Conservation (phyloP, 768 basidiomycete genomes). For the Mycena haematopus region DNA sequence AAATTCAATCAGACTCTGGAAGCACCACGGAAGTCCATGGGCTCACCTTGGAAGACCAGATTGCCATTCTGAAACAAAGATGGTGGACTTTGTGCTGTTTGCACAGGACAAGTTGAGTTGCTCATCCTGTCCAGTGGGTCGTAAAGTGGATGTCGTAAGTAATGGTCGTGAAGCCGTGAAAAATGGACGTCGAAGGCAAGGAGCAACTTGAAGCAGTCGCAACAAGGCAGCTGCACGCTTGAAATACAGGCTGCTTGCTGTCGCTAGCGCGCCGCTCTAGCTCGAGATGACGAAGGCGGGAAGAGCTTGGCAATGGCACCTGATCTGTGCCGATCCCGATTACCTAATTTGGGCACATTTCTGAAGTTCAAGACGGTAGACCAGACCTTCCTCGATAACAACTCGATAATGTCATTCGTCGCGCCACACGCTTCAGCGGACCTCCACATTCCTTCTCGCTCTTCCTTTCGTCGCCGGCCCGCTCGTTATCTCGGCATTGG, state of each 20-base stretch:
- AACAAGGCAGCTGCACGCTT: slow-evolving; percentile 3
- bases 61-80: slow-evolving; percentile 68
- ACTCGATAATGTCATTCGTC: not conserved
- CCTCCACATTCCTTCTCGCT: slow-evolving; percentile 15
- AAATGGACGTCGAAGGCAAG: not conserved
- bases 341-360: not conserved
- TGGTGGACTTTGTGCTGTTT: slow-evolving; percentile 52
- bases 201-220: not conserved
- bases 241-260: slow-evolving; percentile 9
- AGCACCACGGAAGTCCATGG: not conserved
- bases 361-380: not conserved
- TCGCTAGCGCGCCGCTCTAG: not conserved
- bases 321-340: not conserved
- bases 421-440: slow-evolving; percentile 14
- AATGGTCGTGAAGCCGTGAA: slow-evolving; percentile 15
- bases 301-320: not conserved
- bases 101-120: slow-evolving; percentile 37
- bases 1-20: slow-evolving; percentile 8
- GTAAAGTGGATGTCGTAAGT: slow-evolving; percentile 11
- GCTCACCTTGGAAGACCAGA: slow-evolving; percentile 64
- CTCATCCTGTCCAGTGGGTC: slow-evolving; percentile 3
- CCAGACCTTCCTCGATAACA: not conserved
- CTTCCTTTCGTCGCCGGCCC: slow-evolving; percentile 19
- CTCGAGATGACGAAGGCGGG: slow-evolving; percentile 2
- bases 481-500: slow-evolving; percentile 23